phyloP scores from a whole-genome alignment of 371 early-diverging fungal genomes.

The Rhizopus sp. region DNA sequence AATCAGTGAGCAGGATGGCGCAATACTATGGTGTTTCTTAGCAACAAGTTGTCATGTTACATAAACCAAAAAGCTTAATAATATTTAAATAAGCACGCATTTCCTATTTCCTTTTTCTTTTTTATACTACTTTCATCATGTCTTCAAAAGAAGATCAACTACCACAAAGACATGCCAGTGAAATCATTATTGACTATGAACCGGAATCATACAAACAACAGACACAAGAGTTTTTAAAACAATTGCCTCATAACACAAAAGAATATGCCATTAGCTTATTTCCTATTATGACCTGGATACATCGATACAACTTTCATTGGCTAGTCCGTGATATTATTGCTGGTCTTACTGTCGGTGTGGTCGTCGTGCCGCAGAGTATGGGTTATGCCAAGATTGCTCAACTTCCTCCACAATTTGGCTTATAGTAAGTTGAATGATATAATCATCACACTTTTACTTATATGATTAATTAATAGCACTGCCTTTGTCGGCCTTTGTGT shows the following conservation, averaged over 20 bases:
- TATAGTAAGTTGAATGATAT: conserved; percentile 64
- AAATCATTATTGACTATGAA: conserved; percentile 49
- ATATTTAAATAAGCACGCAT: neutral
- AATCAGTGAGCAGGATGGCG: neutral
- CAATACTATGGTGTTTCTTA: conserved; percentile 6
- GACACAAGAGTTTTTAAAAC: conserved; percentile 24
- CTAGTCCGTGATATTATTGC: conserved; percentile 84
- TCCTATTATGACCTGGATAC: conserved; percentile 75
- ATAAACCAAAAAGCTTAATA: conserved; percentile 5
- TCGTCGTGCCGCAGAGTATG: conserved; percentile 88
- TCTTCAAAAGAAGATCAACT: neutral
- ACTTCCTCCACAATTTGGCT: conserved; percentile 82
- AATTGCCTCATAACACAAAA: conserved; percentile 35
- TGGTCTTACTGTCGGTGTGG: conserved; percentile 86
- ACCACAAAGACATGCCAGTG: conserved; percentile 2
- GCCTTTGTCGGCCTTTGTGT: conserved; percentile 77
- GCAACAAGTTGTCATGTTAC: conserved; percentile 4
- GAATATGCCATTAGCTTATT: conserved; percentile 48
- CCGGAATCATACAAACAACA: conserved; percentile 29
- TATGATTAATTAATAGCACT: conserved; percentile 40
- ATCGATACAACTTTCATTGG: conserved; percentile 79
- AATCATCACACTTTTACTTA: neutral
- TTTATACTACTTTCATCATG: neutral
- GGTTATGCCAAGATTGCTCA: conserved; percentile 84
- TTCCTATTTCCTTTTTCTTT: neutral